Percentiles rank a stretch among this genome's conserved stretches.
Conservation (phyloP, 2,329 filamentous ascomycete species). For the Pezicula radicicola region DNA sequence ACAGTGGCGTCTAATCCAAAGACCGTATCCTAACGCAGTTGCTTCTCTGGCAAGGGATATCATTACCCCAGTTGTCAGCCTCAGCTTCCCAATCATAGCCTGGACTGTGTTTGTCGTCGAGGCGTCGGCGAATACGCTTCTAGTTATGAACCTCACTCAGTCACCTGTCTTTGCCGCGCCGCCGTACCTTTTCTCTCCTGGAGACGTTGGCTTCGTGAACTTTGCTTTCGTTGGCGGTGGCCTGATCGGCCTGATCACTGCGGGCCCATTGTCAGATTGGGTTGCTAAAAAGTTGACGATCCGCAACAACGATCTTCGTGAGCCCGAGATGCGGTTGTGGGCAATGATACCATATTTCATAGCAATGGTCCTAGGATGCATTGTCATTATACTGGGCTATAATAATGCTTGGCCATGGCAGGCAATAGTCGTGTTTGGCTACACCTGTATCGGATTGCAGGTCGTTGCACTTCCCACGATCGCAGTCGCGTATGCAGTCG, state of each 20-base stretch:
- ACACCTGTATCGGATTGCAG: constrained; percentile 49
- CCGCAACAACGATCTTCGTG: constrained; percentile 38
- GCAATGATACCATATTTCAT: constrained; percentile 39
- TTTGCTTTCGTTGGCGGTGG: constrained; percentile 41
- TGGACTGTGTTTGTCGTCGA: constrained; percentile 34
- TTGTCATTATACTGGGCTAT: constrained; percentile 47
- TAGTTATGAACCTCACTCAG: constrained; percentile 49
- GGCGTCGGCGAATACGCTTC: constrained; percentile 34
- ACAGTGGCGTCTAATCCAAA: constrained; percentile 35
- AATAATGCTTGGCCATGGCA: constrained; percentile 48
- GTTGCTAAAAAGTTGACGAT: constrained; percentile 33
- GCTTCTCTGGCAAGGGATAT: constrained; percentile 35
- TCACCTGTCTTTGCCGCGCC: constrained; percentile 41
- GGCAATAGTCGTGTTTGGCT: constrained; percentile 55
- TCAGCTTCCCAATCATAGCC: constrained; percentile 29
- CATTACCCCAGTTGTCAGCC: constrained; percentile 20
- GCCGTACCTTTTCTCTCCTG: constrained; percentile 41
- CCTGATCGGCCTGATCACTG: constrained; percentile 37
- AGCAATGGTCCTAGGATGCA: constrained; percentile 41
- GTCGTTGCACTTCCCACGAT: constrained; percentile 55
- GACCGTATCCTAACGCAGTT: constrained; percentile 30
- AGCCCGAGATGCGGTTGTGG: constrained; percentile 44
- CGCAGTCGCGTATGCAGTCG: constrained; percentile 50
- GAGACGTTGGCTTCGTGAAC: constrained; percentile 46
- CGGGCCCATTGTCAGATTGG: constrained; percentile 41